Percentiles rank a stretch among this genome's conserved stretches.
These are phyloP conservation scores for Corymbia citriodora DNA, from an alignment of 441 rosid species.

Conservation along the genomic window DNA sequence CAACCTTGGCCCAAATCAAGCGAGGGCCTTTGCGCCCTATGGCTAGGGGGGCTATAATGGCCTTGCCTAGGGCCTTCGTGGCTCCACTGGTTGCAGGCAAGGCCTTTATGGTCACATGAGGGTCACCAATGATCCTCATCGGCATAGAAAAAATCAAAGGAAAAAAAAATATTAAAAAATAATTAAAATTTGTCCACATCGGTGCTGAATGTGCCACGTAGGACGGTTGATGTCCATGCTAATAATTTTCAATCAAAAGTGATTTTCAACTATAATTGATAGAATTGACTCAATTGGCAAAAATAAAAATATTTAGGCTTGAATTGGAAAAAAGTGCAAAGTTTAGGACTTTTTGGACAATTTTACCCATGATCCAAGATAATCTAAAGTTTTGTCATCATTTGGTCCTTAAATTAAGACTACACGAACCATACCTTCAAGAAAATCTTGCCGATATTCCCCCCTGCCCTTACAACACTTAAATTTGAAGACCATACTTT, in stretches of 20 bases:
- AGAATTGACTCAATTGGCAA: background rate
- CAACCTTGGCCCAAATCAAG: too few species aligned
- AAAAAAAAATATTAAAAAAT: too few species aligned
- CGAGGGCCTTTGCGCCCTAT: too few species aligned
- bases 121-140: background rate
- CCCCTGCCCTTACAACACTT: background rate
- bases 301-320: too few species aligned
- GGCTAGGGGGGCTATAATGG: background rate
- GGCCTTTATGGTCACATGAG: background rate
- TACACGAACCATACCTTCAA: background rate
- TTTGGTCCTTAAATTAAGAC: background rate
- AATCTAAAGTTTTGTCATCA: background rate
- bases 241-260: too few species aligned
- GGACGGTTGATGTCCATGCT: background rate
- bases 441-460: background rate
- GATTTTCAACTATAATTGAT: background rate
- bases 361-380: too few species aligned
- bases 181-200: too few species aligned
- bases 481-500: background rate
- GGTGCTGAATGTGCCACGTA: rapidly evolving
- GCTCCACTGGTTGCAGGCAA: background rate
- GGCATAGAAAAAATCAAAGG: background rate
- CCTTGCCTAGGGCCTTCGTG: background rate
- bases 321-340: rapidly evolving
- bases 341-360: too few species aligned